Evolutionary conservation across 2,329 filamentous ascomycete genomes (phyloP).

Genomic region (Monosporascus sp.): DNA sequence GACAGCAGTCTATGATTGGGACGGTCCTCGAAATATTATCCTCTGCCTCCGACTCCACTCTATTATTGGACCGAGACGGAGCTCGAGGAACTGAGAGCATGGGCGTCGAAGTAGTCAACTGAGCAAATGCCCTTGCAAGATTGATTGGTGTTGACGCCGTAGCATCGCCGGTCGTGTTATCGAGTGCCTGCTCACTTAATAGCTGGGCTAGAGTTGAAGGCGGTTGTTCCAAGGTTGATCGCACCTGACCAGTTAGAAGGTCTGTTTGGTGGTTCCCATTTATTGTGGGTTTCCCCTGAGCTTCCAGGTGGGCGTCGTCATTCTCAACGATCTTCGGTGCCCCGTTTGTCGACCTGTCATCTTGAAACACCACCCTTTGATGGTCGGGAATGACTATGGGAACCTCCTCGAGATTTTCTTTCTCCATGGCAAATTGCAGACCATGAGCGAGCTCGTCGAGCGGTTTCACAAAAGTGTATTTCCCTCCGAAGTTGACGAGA

Average conservation of each 20-base stretch:
- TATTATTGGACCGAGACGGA: not conserved
- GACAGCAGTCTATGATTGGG: not conserved
- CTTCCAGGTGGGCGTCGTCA: not conserved
- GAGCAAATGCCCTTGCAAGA: not conserved
- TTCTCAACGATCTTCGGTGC: not conserved
- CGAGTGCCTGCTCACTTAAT: not conserved
- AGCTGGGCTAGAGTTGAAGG: not conserved
- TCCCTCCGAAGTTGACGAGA: slow-evolving; percentile 17
- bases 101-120: not conserved
- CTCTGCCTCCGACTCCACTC: not conserved
- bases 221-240: not conserved
- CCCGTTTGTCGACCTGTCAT: not conserved
- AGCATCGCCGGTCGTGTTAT: not conserved
- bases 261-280: not conserved
- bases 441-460: slow-evolving; percentile 16
- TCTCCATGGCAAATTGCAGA: slow-evolving; percentile 16
- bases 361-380: not conserved
- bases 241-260: not conserved
- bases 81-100: not conserved
- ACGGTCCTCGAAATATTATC: not conserved
- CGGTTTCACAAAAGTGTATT: slow-evolving; percentile 10
- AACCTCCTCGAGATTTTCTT: slow-evolving; percentile 7
- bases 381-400: not conserved
- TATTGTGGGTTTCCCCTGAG: too few species aligned
- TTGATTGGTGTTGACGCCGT: not conserved